A percentile compares a stretch with the other conserved stretches of the same genome.
phyloP scores from a whole-genome alignment of 495 filamentous ascomycete species.

The Amniculicola lignicola region DNA sequence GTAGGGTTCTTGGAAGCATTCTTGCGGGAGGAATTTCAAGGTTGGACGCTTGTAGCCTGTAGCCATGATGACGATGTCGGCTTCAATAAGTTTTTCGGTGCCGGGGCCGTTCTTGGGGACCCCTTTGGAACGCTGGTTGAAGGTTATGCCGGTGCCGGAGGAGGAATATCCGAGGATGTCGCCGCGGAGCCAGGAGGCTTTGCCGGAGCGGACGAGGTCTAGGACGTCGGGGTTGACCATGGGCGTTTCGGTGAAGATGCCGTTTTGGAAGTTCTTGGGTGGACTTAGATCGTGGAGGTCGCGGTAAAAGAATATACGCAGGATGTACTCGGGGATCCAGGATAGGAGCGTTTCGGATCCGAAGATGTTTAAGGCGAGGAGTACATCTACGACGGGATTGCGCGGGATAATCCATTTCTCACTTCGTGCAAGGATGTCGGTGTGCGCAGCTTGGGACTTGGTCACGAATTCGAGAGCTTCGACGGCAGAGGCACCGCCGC shows the following conservation, averaged over 20 bases:
- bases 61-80: slow-evolving; percentile 78
- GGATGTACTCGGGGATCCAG: slow-evolving; percentile 72
- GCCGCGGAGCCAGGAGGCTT: slow-evolving; percentile 74
- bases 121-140: slow-evolving; percentile 68
- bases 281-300: slow-evolving; percentile 78
- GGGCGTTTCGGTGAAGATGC: slow-evolving; percentile 76
- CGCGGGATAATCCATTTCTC: slow-evolving; percentile 91
- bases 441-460: slow-evolving; percentile 60
- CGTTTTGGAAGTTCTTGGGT: slow-evolving; percentile 47
- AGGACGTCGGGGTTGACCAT: slow-evolving; percentile 85
- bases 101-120: slow-evolving; percentile 73
- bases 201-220: slow-evolving; percentile 69
- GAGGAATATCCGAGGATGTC: slow-evolving; percentile 67
- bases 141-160: slow-evolving; percentile 64
- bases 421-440: slow-evolving; percentile 69
- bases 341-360: slow-evolving; percentile 71
- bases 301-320: slow-evolving; percentile 79
- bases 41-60: slow-evolving; percentile 75
- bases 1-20: slow-evolving; percentile 68
- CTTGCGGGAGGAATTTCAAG: slow-evolving; percentile 67
- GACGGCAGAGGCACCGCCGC: slow-evolving; percentile 74
- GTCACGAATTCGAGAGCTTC: slow-evolving; percentile 81
- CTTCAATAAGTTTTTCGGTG: slow-evolving; percentile 56
- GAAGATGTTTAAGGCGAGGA: slow-evolving; percentile 74
- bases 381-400: slow-evolving; percentile 67